Base-by-base conservation (phyloP, 495 filamentous ascomycete species). In the Podospora pseudoanserina region DNA sequence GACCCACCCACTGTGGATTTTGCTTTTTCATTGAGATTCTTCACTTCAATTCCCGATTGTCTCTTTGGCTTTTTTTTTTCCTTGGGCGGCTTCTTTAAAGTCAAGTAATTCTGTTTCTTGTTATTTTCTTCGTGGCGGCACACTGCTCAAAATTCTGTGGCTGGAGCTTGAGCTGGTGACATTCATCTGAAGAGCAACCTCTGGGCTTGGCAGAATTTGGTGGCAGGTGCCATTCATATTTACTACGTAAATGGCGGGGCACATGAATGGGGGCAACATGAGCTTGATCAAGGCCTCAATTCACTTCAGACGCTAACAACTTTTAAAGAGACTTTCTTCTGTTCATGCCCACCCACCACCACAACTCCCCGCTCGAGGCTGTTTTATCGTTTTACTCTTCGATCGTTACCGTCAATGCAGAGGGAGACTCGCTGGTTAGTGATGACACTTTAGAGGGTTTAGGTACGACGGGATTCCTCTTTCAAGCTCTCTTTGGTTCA, bases 341-440 rank as follows among this genome's bases (percentile, higher is more conserved):
- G 61, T 99, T 99, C 79, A 89, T 98, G 68, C 93, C 95, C 34
- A 64, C 65, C 23, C 64, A 67, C 39, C 87, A 90, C 68, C 69
- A 81, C 58, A 85, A 84, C 27, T 86, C 91, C 53, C 87, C 89
- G 69, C 82, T 99, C n/a, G 87, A 87, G 74, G 89, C 92, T 63
- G 91, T 97, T 54, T 83, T 97, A 67, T 92, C 92, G 65, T 98
- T 97, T 80, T 99, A 96, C 79, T 89, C 91, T 49, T 90, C 92
- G 26, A 91, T 95, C 71, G 88, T 96, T 74, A 94, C 90, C 78
- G 84, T 99, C 75, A 97, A 93, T 78, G 82, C 91, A 65, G 95
- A 99, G 85, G 95, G 95, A 75, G 95, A 99, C 84, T 94, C 95
- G 70, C 84, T 91, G 71, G 88, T 99, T 70, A 91, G 89, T 81